These are phyloP conservation scores for Linderina pennispora DNA, from an alignment of 192 early-diverging fungal species.

Conservation along the genomic window DNA sequence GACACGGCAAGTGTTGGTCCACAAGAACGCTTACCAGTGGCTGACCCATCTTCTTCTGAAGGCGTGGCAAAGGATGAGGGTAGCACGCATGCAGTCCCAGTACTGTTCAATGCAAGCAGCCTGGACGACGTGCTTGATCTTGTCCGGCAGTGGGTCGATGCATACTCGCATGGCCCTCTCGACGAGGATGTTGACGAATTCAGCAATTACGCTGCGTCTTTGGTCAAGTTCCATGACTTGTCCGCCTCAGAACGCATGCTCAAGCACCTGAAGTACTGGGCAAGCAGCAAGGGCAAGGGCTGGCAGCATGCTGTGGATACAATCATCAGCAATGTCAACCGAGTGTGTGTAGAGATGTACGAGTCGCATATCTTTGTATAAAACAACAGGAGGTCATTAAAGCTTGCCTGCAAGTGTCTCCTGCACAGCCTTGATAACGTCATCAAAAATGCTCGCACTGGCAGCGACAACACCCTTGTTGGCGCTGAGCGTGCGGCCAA, in stretches of 20 bases:
- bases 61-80: neutral
- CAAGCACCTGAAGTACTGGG: slow-evolving; percentile 7
- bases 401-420: slow-evolving; percentile 13
- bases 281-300: neutral
- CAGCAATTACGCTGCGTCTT: slow-evolving; percentile 19
- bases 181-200: slow-evolving; percentile 25
- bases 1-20: too few species aligned
- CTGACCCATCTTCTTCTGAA: neutral
- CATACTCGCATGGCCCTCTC: slow-evolving; percentile 10
- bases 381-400: neutral
- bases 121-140: slow-evolving; percentile 12
- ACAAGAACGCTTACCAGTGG: neutral
- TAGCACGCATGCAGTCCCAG: slow-evolving; percentile 2
- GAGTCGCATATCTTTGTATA: slow-evolving; percentile 8
- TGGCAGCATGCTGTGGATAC: slow-evolving; percentile 13
- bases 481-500: slow-evolving; percentile 69
- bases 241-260: slow-evolving; percentile 8
- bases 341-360: slow-evolving; percentile 20
- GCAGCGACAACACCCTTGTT: slow-evolving; percentile 91
- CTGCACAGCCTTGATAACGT: slow-evolving; percentile 76
- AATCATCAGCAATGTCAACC: slow-evolving; percentile 7
- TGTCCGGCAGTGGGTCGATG: slow-evolving; percentile 17
- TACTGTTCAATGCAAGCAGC: slow-evolving; percentile 11
- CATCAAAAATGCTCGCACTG: slow-evolving; percentile 64
- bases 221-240: slow-evolving; percentile 19